Base-by-base conservation (phyloP, 805 yeast species). In the Yamadazyma nakazawae region DNA sequence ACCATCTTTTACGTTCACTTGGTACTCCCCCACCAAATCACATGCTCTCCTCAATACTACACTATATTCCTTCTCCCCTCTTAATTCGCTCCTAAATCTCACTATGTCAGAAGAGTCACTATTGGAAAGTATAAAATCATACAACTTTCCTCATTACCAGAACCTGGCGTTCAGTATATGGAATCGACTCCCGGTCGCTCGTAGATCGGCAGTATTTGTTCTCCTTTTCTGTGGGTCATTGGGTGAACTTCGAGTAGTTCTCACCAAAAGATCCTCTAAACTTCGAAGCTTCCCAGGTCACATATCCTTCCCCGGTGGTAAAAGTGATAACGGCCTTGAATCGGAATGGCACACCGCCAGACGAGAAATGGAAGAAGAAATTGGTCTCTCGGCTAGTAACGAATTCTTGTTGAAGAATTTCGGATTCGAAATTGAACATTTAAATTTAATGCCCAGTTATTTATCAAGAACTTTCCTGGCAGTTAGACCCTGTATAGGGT, bases 281-380 rank as follows among this genome's bases (percentile, higher is more conserved):
- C 70, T 92, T 55, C 72, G 81, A 41, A 79, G 79, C 44, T 91
- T 90, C 66, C 85, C 94, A 0, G 97, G 97, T 5, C 96, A 91
- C 62, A 86, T 87, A 5, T 88, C 97, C 1, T 71, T 91, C 8
- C 98, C 98, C 3, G 98, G 98, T 2, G 98, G 97, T 8, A 88
- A 85, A 59, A 90, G 96, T 4, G 97, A 91, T 62, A 59, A 54
- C 36, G 80, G 76, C 0, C 69, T 77, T 16, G 89, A 88, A 55
- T 64, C 76, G 12, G 88, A 86, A 47, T 83, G 85, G 75, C 76
- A 78, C 37, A 84, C 85, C 34, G 85, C 96, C 0, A 71, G 95
- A 48, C 70, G 98, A 28, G 98, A 91, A 63, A 81, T 90, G 51
- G 78, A 75, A 46, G 98, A 91, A 60, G 98, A 91, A 61, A 87